Evolutionary conservation across 2,329 filamentous ascomycete genomes (phyloP).

Genomic region (Allantophomopsis lycopodina): DNA sequence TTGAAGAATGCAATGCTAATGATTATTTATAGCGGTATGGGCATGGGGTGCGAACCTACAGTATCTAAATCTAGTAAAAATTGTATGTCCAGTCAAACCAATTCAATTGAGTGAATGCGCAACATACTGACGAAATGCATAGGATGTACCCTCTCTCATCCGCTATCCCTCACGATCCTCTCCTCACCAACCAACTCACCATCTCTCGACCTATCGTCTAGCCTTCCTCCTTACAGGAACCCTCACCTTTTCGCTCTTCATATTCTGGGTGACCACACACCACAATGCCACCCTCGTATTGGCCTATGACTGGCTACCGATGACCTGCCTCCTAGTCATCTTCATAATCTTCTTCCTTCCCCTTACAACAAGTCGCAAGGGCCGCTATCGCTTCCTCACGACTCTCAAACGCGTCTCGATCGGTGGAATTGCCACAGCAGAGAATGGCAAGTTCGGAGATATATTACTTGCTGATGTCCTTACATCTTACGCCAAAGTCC

Average conservation of each 20-base stretch:
- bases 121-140: conserved; percentile 3
- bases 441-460: conserved; percentile 90
- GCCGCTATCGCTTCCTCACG: conserved; percentile 61
- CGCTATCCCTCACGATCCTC: conserved; percentile 69
- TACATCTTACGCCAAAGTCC: conserved; percentile 86
- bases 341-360: conserved; percentile 61
- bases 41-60: conserved; percentile 90
- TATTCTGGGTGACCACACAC: conserved; percentile 76
- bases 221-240: conserved; percentile 63
- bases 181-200: conserved; percentile 57
- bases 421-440: conserved; percentile 73
- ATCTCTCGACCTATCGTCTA: conserved; percentile 75
- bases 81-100: conserved; percentile 33
- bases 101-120: too few relatives aligned
- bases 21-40: conserved; percentile 59
- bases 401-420: conserved; percentile 68
- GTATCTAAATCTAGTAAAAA: conserved; percentile 64
- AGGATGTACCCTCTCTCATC: conserved; percentile 75
- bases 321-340: conserved; percentile 66
- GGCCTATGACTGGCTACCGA: conserved; percentile 73
- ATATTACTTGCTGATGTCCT: conserved; percentile 86
- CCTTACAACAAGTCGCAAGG: conserved; percentile 53
- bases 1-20: conserved; percentile 3
- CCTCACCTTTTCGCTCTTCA: conserved; percentile 54
- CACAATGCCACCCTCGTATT: conserved; percentile 57